Conservation (phyloP, 305 asterid species). For the Fraxinus ornus region DNA sequence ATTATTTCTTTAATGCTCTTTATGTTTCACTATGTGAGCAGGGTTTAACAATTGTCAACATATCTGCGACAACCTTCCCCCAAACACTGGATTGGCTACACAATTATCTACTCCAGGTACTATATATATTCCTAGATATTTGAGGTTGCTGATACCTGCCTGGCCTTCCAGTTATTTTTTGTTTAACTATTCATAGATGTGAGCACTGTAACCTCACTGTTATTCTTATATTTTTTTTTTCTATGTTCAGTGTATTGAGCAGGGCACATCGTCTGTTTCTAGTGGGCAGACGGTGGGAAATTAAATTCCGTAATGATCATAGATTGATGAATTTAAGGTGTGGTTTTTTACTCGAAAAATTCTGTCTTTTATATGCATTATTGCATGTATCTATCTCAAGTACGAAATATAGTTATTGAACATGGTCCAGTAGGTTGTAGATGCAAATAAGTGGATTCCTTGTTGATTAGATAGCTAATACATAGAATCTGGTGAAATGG, state of each 20-base stretch:
- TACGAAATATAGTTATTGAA: background rate
- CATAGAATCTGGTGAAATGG: background rate
- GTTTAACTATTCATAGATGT: background rate
- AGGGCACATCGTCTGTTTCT: conserved; percentile 54
- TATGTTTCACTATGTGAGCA: conserved; percentile 33
- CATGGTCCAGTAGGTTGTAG: background rate
- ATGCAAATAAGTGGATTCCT: background rate
- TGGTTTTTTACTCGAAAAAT: background rate
- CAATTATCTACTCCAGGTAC: conserved; percentile 90
- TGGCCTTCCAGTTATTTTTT: background rate
- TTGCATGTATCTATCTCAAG: background rate
- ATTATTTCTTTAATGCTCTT: conserved; percentile 16
- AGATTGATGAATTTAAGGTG: conserved; percentile 21
- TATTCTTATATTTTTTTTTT: conserved; percentile 17
- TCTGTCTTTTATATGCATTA: background rate
- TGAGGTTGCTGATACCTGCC: background rate
- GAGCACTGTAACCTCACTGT: conserved; percentile 10
- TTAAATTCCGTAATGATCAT: conserved; percentile 28
- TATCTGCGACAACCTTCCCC: conserved; percentile 94
- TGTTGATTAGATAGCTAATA: background rate
- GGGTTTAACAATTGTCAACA: conserved; percentile 78
- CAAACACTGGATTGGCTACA: conserved; percentile 97
- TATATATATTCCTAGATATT: conserved; percentile 12
- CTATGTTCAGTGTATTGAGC: conserved; percentile 66
- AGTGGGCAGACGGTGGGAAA: conserved; percentile 34